phyloP scores from a whole-genome alignment of 164 flowering plant genomes.

The Taxillus chinensis region DNA sequence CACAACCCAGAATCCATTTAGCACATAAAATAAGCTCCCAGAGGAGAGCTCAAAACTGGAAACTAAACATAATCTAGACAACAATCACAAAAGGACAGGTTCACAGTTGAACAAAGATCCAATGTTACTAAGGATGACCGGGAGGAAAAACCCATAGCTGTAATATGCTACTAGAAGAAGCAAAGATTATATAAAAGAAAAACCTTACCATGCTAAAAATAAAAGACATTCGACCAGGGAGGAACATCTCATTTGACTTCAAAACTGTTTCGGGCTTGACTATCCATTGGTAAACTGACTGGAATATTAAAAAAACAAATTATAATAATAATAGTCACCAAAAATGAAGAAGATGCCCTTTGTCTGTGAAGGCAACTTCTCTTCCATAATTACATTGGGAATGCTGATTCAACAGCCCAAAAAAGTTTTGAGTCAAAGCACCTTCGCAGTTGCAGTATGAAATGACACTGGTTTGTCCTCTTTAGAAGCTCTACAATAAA shows the following conservation, averaged over 20 bases:
- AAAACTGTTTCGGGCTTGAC: constrained; percentile 76
- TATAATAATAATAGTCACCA: background rate
- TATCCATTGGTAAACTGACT: constrained; percentile 89
- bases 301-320: constrained; percentile 12
- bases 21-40: no score
- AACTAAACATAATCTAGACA: no score
- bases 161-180: background rate
- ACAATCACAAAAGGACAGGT: no score
- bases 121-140: background rate
- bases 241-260: constrained; percentile 95
- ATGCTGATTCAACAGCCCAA: background rate
- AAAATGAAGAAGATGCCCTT: background rate
- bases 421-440: constrained; percentile 12
- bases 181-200: background rate
- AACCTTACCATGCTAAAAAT: constrained; percentile 70
- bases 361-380: no score
- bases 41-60: no score
- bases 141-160: background rate
- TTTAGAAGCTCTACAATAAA: constrained; percentile 39
- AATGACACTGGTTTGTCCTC: constrained; percentile 76
- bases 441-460: constrained; percentile 90
- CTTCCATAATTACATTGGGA: background rate
- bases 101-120: background rate
- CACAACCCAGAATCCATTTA: no score
- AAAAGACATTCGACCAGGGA: constrained; percentile 93